Conservation (phyloP, 352 stramenopile species). For the Phytopythium helicoides region DNA sequence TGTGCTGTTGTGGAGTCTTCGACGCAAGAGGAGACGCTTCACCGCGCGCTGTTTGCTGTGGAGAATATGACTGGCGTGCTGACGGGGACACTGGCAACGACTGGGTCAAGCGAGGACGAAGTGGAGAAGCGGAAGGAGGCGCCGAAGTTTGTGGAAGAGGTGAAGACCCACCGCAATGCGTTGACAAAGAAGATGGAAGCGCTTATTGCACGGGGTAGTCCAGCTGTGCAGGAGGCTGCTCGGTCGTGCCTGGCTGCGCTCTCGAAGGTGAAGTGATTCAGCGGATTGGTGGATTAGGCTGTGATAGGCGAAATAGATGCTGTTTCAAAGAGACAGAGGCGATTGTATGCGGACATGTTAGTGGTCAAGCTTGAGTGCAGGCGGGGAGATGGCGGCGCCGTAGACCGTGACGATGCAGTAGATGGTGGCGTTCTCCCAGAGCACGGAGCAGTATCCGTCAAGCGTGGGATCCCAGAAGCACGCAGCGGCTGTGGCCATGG, state of each 20-base stretch:
- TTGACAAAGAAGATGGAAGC: conserved; percentile 38
- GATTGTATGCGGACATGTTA: no score
- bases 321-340: no score
- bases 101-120: conserved; percentile 21
- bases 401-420: conserved; percentile 86
- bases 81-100: no score
- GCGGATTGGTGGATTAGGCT: neutral
- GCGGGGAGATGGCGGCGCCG: conserved; percentile 76
- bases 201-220: conserved; percentile 13
- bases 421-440: conserved; percentile 86
- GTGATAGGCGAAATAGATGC: no score
- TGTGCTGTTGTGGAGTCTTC: conserved; percentile 44
- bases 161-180: conserved; percentile 27
- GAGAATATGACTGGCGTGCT: conserved; percentile 71
- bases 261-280: conserved; percentile 13
- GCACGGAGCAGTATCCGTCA: conserved; percentile 78
- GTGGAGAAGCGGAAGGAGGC: conserved; percentile 48
- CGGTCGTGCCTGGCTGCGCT: conserved; percentile 46
- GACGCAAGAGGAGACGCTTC: conserved; percentile 62
- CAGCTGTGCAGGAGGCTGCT: conserved; percentile 41
- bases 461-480: conserved; percentile 79
- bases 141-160: conserved; percentile 31
- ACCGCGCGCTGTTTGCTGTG: conserved; percentile 70
- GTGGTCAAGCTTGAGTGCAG: conserved; percentile 66
- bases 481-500: conserved; percentile 61